phyloP scores from a whole-genome alignment of 352 stramenopile genomes.

The Phytophthora niederhauseri region DNA sequence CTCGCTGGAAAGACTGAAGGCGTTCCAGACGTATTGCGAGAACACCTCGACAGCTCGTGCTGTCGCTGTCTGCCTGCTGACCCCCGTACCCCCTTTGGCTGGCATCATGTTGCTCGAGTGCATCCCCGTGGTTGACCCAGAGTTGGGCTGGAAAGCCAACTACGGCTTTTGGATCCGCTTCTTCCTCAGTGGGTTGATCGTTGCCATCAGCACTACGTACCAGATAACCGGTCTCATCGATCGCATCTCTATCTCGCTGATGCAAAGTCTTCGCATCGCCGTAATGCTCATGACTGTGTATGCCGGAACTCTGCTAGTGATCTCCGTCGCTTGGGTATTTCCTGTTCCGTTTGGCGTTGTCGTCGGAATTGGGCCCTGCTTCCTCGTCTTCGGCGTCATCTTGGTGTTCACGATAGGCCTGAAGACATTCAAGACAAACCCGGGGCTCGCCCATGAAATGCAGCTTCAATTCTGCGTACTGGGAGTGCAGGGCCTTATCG shows the following conservation, averaged over 20 bases:
- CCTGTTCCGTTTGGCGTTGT: conserved; percentile 44
- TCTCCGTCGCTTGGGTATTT: conserved; percentile 36
- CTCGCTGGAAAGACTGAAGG: conserved; percentile 41
- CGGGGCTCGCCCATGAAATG: conserved; percentile 6
- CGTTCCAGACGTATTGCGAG: conserved; percentile 36
- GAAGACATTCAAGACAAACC: conserved; percentile 11
- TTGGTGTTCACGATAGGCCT: conserved; percentile 16
- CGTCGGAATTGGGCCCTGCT: conserved; percentile 20
- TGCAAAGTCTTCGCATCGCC: conserved; percentile 10
- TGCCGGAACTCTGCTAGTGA: conserved; percentile 13
- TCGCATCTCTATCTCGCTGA: conserved; percentile 3
- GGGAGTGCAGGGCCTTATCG: conserved; percentile 8
- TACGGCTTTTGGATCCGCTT: conserved; percentile 33
- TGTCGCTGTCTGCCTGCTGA: conserved; percentile 2
- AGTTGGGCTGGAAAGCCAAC: conserved; percentile 26
- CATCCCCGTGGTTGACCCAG: conserved; percentile 15
- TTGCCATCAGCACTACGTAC: conserved; percentile 11
- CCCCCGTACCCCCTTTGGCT: conserved; percentile 10
- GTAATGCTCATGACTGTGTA: conserved; percentile 16
- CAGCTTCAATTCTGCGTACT: conserved; percentile 24
- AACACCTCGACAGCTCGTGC: conserved; percentile 3
- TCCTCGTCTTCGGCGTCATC: conserved; percentile 12
- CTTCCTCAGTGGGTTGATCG: conserved; percentile 15
- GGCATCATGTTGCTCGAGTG: conserved; percentile 22
- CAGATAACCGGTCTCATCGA: conserved; percentile 16